Evolutionary conservation across 306 rosid genomes (phyloP).

Genomic region (Amphicarpaea edgeworthii): DNA sequence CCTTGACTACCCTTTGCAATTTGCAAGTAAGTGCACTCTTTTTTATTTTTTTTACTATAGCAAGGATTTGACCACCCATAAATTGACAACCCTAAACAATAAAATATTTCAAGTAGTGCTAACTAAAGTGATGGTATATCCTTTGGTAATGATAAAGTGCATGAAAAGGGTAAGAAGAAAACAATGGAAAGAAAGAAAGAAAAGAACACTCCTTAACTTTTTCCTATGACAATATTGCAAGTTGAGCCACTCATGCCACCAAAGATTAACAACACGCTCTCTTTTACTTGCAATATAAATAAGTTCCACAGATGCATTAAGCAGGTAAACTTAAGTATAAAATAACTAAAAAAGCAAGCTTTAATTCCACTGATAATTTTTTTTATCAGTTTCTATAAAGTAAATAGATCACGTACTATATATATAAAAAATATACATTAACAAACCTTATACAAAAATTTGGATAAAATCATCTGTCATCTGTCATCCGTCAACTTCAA

Average conservation of each 20-base stretch:
- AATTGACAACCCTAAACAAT: background rate
- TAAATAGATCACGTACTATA: too few species aligned
- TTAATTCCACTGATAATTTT: too few species aligned
- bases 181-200: background rate
- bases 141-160: slow-evolving; percentile 6
- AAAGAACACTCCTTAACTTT: background rate
- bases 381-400: too few species aligned
- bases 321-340: too few species aligned
- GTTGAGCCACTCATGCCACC: background rate
- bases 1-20: slow-evolving; percentile 29
- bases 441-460: too few species aligned
- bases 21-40: slow-evolving; percentile 24
- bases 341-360: too few species aligned
- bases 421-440: too few species aligned
- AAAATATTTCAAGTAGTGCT: slow-evolving; percentile 30
- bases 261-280: background rate
- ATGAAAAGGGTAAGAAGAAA: background rate
- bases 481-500: too few species aligned
- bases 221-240: background rate
- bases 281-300: background rate
- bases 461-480: too few species aligned
- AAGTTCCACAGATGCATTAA: background rate
- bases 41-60: background rate
- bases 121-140: slow-evolving; percentile 10
- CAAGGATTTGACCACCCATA: slow-evolving; percentile 37